Evolutionary conservation across 768 basidiomycete species (phyloP), one percentile per base, ranked within the genome.

Genomic region (Lactarius sanguifluus): DNA sequence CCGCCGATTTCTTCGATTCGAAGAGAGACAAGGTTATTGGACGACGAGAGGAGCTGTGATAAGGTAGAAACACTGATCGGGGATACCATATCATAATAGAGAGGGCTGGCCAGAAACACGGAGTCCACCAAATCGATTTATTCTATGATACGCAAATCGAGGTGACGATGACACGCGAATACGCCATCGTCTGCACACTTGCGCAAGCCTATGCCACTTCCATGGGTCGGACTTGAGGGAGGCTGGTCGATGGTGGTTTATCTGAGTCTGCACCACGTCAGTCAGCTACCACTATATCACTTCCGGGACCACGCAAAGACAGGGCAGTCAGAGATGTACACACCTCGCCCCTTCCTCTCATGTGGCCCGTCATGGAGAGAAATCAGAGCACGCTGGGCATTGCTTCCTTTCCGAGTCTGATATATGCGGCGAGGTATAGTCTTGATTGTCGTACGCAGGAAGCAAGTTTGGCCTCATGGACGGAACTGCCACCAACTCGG

Each of bases 51-150:
- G 5, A 30, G 5, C 30, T 5, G 5, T 30, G 30, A 30, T 30
- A 30, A 30, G 2, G 5, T 30, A 30, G 30, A 5, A 30, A 30
- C 30, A 30, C 9, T 10, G n/a, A 13, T 16, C 20, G 47, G 20
- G 50, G 58, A 2, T 59, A 64, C 25, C 50, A 58, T 30, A 59
- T 59, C 2, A 43, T 20, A 58, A 59, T 64, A 36, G 64, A 58
- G 25, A 64, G 56, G n/a, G 20, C 20, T 18, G 58, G 38, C 50
- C 47, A 59, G n/a, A 30, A 30, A 16, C 16, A 3, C 8, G 34
- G 20, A 5, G 10, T 18, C 20, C 16, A 3, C 45, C n/a, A 5
- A 18, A 34, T 13, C 3, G 18, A 2, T 4, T 18, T 30, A 20
- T n/a, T n/a, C 12, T 56, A 30, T 5, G 55, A 32, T 7, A 28